Percentiles rank a stretch among this genome's conserved stretches.
phyloP scores from a whole-genome alignment of 148 eudicot species.

The Vaccinium darrowii region DNA sequence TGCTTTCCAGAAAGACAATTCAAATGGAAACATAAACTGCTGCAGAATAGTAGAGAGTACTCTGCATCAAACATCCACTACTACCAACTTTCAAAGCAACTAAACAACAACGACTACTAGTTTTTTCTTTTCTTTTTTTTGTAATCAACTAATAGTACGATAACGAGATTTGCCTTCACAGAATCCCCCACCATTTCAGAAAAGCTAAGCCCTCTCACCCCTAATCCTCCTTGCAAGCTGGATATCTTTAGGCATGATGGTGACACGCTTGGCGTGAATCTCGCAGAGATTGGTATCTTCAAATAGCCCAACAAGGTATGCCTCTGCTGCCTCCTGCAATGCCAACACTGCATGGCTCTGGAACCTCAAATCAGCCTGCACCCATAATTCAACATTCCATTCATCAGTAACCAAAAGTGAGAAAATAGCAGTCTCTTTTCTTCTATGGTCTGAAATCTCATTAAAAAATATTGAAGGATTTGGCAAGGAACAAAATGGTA shows the following conservation, averaged over 20 bases:
- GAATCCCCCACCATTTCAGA: not conserved
- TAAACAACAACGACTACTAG: too few species aligned
- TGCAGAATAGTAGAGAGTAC: too few species aligned
- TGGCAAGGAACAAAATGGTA: not conserved
- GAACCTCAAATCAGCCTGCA: slow-evolving; percentile 15
- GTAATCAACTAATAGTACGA: too few species aligned
- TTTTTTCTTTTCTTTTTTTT: too few species aligned
- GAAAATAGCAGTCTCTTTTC: not conserved
- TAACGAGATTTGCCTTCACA: too few species aligned
- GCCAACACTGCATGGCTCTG: slow-evolving; percentile 23
- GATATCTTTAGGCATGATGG: slow-evolving; percentile 12
- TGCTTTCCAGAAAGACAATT: too few species aligned
- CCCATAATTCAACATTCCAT: slow-evolving; percentile 1
- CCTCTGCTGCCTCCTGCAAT: slow-evolving; percentile 21
- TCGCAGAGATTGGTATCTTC: slow-evolving; percentile 19
- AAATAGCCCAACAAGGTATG: slow-evolving; percentile 19
- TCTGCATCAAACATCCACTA: too few species aligned
- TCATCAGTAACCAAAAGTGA: not conserved
- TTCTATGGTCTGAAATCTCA: not conserved
- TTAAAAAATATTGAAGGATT: not conserved
- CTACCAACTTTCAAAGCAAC: too few species aligned
- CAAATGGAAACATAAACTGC: too few species aligned
- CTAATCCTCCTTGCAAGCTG: slow-evolving; percentile 20
- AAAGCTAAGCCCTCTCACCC: slow-evolving; percentile 19
- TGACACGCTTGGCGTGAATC: slow-evolving; percentile 17